These are phyloP conservation scores for Sporisorium graminicola DNA, from an alignment of 1,284 basidiomycete species.

Conservation along the genomic window DNA sequence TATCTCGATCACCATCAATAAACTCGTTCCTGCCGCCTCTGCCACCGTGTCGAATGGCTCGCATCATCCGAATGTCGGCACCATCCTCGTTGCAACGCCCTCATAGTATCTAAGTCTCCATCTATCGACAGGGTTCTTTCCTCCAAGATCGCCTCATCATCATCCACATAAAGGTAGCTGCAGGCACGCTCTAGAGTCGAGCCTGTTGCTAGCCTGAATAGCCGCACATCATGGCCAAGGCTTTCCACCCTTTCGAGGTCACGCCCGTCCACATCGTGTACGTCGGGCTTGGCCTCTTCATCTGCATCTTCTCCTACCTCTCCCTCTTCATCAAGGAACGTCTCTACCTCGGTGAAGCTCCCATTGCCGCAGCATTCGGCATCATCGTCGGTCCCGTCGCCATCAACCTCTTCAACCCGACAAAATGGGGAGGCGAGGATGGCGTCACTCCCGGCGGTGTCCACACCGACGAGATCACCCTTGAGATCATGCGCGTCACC, in stretches of 20 bases:
- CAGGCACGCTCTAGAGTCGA: not conserved
- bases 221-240: conserved; percentile 34
- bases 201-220: not conserved
- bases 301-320: conserved; percentile 88
- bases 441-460: conserved; percentile 75
- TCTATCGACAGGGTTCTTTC: not conserved
- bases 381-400: conserved; percentile 88
- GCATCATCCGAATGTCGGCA: conserved; percentile 28
- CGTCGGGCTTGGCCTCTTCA: conserved; percentile 65
- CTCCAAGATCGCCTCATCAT: not conserved
- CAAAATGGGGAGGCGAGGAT: conserved; percentile 79
- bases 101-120: conserved; percentile 9
- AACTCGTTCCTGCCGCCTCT: not conserved
- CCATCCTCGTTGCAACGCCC: conserved; percentile 29
- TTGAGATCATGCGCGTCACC: conserved; percentile 92
- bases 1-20: not conserved
- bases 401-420: conserved; percentile 86
- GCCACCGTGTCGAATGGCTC: conserved; percentile 17
- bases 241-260: conserved; percentile 66
- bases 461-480: conserved; percentile 75
- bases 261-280: conserved; percentile 66
- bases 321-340: conserved; percentile 91
- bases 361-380: conserved; percentile 93
- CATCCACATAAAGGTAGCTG: not conserved
- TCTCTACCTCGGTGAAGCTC: conserved; percentile 96